A percentile compares a stretch with the other conserved stretches of the same genome.
Conservation (phyloP, 371 early-diverging fungal genomes). For the Lichtheimia ornata region DNA sequence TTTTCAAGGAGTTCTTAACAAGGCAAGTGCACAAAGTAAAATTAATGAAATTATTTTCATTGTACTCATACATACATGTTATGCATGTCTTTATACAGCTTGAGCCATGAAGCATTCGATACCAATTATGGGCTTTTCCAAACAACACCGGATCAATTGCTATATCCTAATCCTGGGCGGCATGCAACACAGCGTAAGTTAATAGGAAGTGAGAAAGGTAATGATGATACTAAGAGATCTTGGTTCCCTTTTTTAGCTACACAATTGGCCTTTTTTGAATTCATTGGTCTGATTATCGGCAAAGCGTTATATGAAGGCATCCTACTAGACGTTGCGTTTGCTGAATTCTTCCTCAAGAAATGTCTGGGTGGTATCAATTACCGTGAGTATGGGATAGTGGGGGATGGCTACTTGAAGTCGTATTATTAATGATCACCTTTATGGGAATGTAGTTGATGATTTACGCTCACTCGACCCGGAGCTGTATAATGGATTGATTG, state of each 20-base stretch:
- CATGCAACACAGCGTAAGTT: conserved; percentile 55
- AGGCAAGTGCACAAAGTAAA: conserved; percentile 27
- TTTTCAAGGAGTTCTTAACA: conserved; percentile 82
- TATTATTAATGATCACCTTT: not conserved
- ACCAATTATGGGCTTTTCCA: conserved; percentile 78
- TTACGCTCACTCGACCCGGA: conserved; percentile 86
- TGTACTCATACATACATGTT: conserved; percentile 5
- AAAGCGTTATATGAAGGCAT: conserved; percentile 95
- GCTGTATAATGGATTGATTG: conserved; percentile 81
- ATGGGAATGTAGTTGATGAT: conserved; percentile 70
- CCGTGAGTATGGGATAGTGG: conserved; percentile 41
- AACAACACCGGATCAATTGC: conserved; percentile 70
- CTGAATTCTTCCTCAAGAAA: conserved; percentile 88
- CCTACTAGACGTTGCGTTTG: conserved; percentile 90
- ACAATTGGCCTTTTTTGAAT: conserved; percentile 76
- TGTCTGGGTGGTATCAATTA: conserved; percentile 78
- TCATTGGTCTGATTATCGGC: conserved; percentile 90
- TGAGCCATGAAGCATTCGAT: conserved; percentile 85
- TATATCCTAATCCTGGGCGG: conserved; percentile 80
- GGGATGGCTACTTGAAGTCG: not conserved
- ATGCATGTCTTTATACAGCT: conserved; percentile 26
- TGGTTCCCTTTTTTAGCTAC: conserved; percentile 27
- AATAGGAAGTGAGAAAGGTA: not conserved
- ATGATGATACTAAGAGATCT: not conserved
- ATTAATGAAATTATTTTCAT: not conserved